Evolutionary conservation across 768 basidiomycete species (phyloP).

Genomic region (Gyrodon lividus): DNA sequence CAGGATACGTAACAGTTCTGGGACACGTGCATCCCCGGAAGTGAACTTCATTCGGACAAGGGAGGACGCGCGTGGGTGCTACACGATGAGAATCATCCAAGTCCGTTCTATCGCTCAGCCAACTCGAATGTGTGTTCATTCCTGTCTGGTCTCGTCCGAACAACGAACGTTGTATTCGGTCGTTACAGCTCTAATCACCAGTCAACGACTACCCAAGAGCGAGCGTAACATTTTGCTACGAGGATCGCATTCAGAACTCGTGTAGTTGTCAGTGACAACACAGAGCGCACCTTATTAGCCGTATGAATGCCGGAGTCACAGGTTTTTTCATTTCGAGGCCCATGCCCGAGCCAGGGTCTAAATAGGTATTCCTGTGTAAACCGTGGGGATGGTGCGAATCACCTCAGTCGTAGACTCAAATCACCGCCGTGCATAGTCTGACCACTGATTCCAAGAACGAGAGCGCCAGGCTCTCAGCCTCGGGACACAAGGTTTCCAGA

Average conservation of each 20-base stretch:
- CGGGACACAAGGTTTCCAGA: neutral
- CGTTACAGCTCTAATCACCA: neutral
- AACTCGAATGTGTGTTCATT: constrained; percentile 6
- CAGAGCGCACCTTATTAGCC: constrained; percentile 15
- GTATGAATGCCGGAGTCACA: constrained; percentile 4
- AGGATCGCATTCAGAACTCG: constrained; percentile 27
- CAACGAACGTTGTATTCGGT: neutral
- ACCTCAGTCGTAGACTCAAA: constrained; percentile 17
- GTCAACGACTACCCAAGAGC: neutral
- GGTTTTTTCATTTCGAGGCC: constrained; percentile 5
- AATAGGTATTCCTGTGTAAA: constrained; percentile 13
- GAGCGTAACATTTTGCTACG: constrained; percentile 9
- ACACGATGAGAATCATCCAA: constrained; percentile 18
- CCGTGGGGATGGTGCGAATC: constrained; percentile 22
- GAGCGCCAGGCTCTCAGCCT: constrained; percentile 2
- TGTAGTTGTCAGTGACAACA: constrained; percentile 24
- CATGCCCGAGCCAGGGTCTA: constrained; percentile 3
- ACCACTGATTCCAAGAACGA: constrained; percentile 7
- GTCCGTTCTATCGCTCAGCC: constrained; percentile 10
- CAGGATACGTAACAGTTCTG: constrained; percentile 23
- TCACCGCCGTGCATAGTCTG: constrained; percentile 17
- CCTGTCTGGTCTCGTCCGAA: constrained; percentile 16
- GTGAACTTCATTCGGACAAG: constrained; percentile 18
- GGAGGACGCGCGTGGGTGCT: constrained; percentile 9
- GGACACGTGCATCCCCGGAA: constrained; percentile 28